Conservation (phyloP, 805 yeast species). For the Pichia cephalocereana region DNA sequence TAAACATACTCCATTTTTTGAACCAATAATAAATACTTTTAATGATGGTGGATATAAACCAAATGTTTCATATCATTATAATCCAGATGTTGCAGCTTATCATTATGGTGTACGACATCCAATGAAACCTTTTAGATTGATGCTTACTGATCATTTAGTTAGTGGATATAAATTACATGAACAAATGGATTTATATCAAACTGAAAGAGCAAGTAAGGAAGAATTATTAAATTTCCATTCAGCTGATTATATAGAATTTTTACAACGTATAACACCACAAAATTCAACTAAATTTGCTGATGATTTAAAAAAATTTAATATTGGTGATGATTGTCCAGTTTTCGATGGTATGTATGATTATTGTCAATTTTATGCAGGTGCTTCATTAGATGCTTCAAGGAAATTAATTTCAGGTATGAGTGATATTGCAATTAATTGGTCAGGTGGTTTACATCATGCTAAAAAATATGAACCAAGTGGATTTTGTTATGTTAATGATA, state of each 20-base stretch:
- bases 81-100: conserved; percentile 68
- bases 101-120: conserved; percentile 94
- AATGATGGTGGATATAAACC: conserved; percentile 35
- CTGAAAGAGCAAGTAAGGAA: conserved; percentile 71
- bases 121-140: conserved; percentile 94
- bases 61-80: conserved; percentile 80
- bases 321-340: conserved; percentile 91
- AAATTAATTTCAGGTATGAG: conserved; percentile 77
- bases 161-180: conserved; percentile 78
- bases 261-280: conserved; percentile 71
- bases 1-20: conserved; percentile 36
- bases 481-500: conserved; percentile 91
- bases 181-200: conserved; percentile 81
- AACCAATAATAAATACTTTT: conserved; percentile 31
- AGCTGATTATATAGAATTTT: conserved; percentile 74
- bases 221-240: conserved; percentile 80
- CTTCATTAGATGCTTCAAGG: conserved; percentile 87
- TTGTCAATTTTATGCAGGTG: conserved; percentile 84
- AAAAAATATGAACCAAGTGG: conserved; percentile 92
- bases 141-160: conserved; percentile 89
- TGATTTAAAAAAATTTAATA: conserved; percentile 63
- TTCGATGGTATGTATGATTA: conserved; percentile 93
- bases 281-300: conserved; percentile 49
- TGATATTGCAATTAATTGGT: conserved; percentile 93
- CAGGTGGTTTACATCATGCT: conserved; percentile 96